Evolutionary conservation across 352 stramenopile species (phyloP), one percentile per base, ranked within the genome.

Genomic region (Globisporangium sylvaticum): DNA sequence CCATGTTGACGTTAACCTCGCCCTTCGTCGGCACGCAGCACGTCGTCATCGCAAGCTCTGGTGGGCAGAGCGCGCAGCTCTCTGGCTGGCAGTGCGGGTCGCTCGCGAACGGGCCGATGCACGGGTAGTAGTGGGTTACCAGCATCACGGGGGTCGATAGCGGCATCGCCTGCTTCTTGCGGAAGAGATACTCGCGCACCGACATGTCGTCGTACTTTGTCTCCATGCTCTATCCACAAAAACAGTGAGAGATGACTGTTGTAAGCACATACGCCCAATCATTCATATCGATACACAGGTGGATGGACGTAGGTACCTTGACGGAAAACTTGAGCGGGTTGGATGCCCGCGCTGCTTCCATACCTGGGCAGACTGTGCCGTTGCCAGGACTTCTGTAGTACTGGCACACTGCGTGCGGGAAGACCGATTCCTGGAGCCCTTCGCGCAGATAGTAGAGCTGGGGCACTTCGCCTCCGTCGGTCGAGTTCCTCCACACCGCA

Each of bases 151-250:
- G 81, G 46, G 81, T 92, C 10, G 83, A 90, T n/a, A 94, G 69
- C 55, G 83, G 79, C 85, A 94, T 92, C 12, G 82, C 85, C 64
- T 91, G 78, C 32, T 91, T 91, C 67, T 84, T 84, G 48, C 78
- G 74, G 65, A 90, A 82, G 56, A 93, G 67, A 61, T 88, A 77
- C 64, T 90, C 81, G 50, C 82, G 76, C 20, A 91, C 83, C 25
- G 85, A 89, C 81, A 91, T 88, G 57, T 93, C 83, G 0, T 93
- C 83, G 64, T 91, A 93, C 71, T 87, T 90, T 24, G 85, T 91
- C 1, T 85, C 77, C 81, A 93, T 91, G 50, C 65, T 82, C 83
- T 92, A 42, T n/a, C n/a, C n/a, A 2, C 0, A 14, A 42, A n/a
- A 12, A 42, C 10, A 1, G 10, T 42, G 29, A 32, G 29, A n/a